Base-by-base conservation (phyloP, 257 asterid genomes). In the Anisodus tanguticus region DNA sequence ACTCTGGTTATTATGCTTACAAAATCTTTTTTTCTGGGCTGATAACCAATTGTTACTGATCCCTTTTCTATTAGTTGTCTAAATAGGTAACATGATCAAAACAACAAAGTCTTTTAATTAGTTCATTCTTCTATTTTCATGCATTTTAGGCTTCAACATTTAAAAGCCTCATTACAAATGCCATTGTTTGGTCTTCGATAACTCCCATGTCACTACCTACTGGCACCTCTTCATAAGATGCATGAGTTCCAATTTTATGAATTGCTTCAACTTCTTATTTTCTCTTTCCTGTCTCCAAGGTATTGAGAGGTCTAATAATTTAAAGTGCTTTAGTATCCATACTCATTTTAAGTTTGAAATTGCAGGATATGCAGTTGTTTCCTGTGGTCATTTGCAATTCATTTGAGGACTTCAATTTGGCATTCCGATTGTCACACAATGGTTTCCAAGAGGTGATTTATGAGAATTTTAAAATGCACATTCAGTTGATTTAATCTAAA, bases 381-480 rank as follows among this genome's bases (percentile, higher is more conserved):
- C 98, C 99, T 66, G 83, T 93, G 31, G 88, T 92, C 70, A 89
- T 97, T 66, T 93, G 94, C 87, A 95, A 93, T 91, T 72, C 98
- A 84, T 91, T 87, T 90, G 90, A 89, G 53, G 90, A 88, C 87
- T 88, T 90, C 87, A 97, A 97, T 88, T 79, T 93, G 90, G 97
- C 98, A 43, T 95, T 92, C 78, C 95, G 97, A 80, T 86, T 97
- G 94, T 91, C 99, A 69, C 83, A 87, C 35, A 92, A 92, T 91
- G 98, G 97, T 85, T 91, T 93, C 85, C 93, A 91, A 85, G 99
- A 95, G 98, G 99, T 97, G 74, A 22, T 76, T 78, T 41, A 12
- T 45, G 49, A 53, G 64, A 77, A 77, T 53, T 71, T 77, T 77
- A 31, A 74, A 22, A 47, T 13, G 81, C 81, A 53, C 64, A 35